Evolutionary conservation across 1,139 yeast genomes (phyloP).

Genomic region (Sugiyamaella japonica): DNA sequence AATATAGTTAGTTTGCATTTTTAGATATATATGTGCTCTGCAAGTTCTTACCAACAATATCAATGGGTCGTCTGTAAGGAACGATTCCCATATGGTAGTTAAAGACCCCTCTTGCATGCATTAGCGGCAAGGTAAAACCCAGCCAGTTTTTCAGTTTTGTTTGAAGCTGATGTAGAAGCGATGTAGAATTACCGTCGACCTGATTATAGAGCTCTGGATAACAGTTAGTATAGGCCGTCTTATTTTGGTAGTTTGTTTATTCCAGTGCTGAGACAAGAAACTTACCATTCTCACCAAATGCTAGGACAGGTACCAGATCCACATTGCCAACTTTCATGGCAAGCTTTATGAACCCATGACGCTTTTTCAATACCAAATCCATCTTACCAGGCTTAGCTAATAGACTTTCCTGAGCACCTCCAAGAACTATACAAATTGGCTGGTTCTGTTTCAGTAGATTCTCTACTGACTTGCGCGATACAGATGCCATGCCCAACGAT

Average conservation of each 20-base stretch:
- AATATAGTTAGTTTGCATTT: slow-evolving; percentile 1
- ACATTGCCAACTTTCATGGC: slow-evolving; percentile 82
- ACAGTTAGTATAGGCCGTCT: neutral
- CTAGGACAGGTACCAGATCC: slow-evolving; percentile 80
- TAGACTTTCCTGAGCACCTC: slow-evolving; percentile 92
- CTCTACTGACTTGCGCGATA: slow-evolving; percentile 70
- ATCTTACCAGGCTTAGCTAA: slow-evolving; percentile 61
- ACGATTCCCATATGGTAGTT: slow-evolving; percentile 89
- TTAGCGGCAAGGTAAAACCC: slow-evolving; percentile 87
- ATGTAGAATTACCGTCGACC: slow-evolving; percentile 53
- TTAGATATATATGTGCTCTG: neutral
- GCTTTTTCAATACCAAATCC: slow-evolving; percentile 67
- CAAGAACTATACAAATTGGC: slow-evolving; percentile 86
- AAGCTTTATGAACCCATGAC: slow-evolving; percentile 86
- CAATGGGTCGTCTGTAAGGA: slow-evolving; percentile 80
- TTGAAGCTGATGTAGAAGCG: slow-evolving; percentile 60
- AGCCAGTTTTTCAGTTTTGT: slow-evolving; percentile 65
- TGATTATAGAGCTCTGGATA: slow-evolving; percentile 59
- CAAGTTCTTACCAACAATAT: slow-evolving; percentile 52
- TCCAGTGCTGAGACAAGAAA: neutral
- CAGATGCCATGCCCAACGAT: slow-evolving; percentile 82
- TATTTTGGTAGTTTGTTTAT: no score
- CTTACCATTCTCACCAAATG: slow-evolving; percentile 81
- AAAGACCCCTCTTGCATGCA: slow-evolving; percentile 90
- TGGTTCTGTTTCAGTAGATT: slow-evolving; percentile 59